Percentiles rank a stretch among this genome's conserved stretches.
Evolutionary conservation across 148 eudicot genomes (phyloP).

Genomic region (Spergularia bocconei): DNA sequence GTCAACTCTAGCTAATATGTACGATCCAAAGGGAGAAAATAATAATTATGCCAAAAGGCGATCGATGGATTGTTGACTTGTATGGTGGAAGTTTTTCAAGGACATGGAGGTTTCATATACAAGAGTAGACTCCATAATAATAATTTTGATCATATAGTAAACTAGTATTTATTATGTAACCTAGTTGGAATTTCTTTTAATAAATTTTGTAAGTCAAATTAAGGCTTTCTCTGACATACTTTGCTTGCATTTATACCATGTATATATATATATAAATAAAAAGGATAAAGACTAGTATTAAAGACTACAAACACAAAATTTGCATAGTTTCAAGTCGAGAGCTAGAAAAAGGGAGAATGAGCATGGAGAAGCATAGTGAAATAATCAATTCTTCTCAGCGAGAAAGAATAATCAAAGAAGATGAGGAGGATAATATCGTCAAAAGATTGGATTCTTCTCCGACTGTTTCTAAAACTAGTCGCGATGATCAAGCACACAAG

Average conservation of each 20-base stretch:
- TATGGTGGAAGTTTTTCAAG: constrained; percentile 10
- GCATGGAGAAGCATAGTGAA: constrained; percentile 2
- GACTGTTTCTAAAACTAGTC: constrained; percentile 6
- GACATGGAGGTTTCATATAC: constrained; percentile 9
- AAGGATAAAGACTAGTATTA: not conserved
- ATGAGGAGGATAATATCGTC: not conserved
- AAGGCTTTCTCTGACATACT: not conserved
- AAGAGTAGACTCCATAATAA: not conserved
- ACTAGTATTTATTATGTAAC: not conserved
- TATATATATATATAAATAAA: not conserved
- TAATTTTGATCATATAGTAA: not conserved
- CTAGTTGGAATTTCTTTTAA: constrained; percentile 12
- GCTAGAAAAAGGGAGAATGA: not conserved
- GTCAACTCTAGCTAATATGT: too few relatives aligned
- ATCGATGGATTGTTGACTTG: constrained; percentile 12
- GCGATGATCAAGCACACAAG: constrained; percentile 12
- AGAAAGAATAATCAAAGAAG: constrained; percentile 7
- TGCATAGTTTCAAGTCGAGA: constrained; percentile 12
- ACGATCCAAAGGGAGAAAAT: too few relatives aligned
- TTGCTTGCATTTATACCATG: constrained; percentile 16
- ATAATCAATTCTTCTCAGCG: not conserved
- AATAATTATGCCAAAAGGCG: not conserved
- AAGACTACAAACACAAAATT: not conserved
- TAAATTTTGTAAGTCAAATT: constrained; percentile 23
- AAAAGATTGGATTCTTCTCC: not conserved